phyloP scores from a whole-genome alignment of 164 flowering plant species.

The Stephania japonica region DNA sequence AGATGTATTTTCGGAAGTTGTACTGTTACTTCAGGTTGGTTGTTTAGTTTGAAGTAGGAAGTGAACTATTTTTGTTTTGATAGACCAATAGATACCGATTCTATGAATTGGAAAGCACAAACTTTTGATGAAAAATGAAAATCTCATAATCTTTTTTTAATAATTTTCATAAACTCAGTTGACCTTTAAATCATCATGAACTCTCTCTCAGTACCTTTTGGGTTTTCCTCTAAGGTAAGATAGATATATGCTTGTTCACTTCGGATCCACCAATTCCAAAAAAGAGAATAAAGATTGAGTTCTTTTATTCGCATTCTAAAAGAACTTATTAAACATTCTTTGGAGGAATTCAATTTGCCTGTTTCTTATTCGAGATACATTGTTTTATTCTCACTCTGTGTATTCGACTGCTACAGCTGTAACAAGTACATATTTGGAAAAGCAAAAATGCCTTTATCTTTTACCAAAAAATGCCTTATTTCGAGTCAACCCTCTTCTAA shows the following conservation, averaged over 20 bases:
- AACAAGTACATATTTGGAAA: background rate
- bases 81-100: background rate
- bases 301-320: background rate
- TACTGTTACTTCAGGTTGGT: constrained; percentile 86
- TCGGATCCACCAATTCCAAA: background rate
- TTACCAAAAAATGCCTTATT: too few relatives aligned
- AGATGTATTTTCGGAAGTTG: constrained; percentile 83
- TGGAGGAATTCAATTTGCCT: background rate
- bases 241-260: background rate
- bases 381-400: background rate
- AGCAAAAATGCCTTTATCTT: too few relatives aligned
- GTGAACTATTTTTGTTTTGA: background rate
- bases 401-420: background rate
- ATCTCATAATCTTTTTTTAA: background rate
- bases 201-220: background rate
- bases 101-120: background rate
- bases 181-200: background rate
- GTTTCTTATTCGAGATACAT: background rate
- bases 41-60: background rate
- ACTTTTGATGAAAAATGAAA: too few relatives aligned
- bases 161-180: background rate
- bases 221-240: background rate
- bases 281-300: background rate
- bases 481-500: background rate
- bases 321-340: background rate